Evolutionary conservation across 1,284 basidiomycete species (phyloP), one percentile per base, ranked within the genome.

Genomic region (Omphalotus olearius): DNA sequence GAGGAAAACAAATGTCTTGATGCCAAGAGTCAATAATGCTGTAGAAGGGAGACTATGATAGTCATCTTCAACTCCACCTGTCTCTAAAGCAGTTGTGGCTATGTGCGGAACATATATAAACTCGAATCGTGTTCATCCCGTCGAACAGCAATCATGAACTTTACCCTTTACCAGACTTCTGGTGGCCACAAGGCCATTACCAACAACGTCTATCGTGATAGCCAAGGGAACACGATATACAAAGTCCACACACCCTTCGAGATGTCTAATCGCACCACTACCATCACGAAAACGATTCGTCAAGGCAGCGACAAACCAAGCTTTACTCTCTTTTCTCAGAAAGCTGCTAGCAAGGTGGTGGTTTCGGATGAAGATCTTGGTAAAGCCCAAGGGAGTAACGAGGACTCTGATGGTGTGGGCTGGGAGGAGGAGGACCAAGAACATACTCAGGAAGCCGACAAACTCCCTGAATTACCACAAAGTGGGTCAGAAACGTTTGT

Each of bases 181-280:
- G 39, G n/a, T n/a, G n/a, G n/a, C n/a, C n/a, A n/a, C n/a, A n/a
- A 41, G 11, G n/a, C 38, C 17, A 42, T 55, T 6, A 26, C 47
- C 7, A 48, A 55, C 25, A 55, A 55, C 53, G 48, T 45, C 18
- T 55, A 51, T 20, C 25, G 30, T 35, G 53, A 55, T 17, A 49
- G 51, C 7, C 9, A 51, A 2, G 49, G 41, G 3, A 23, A 45
- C 17, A 30, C 41, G 5, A 30, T 45, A 0, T 55, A 51, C 45
- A 55, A 36, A 33, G 46, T 55, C n/a, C 45, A 55, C 35, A 55
- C 53, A 6, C 50, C 50, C 0, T 33, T 47, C 37, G 18, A 44
- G 13, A 33, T 30, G 14, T n/a, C 25, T 3, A 35, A 53, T 40
- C 17, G 52, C 6, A 51, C 49, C 1, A 51, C 49, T 14, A 55